These are phyloP conservation scores for Ganoderma multipileum DNA, from an alignment of 1,284 basidiomycete species.

Conservation along the genomic window DNA sequence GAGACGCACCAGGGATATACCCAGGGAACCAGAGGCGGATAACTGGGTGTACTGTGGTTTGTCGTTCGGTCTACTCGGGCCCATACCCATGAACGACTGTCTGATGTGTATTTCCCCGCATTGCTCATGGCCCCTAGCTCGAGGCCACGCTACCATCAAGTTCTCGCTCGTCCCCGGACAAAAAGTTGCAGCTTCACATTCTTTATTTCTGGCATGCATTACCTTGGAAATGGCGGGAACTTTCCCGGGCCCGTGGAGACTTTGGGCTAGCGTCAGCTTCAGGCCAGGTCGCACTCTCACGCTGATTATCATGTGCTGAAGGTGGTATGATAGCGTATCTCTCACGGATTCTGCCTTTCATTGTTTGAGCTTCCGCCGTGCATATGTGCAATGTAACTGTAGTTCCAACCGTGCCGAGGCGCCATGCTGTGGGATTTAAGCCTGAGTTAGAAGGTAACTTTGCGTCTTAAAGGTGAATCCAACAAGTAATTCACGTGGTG, in stretches of 20 bases:
- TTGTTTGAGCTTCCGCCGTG: no score
- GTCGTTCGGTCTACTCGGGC: slow-evolving; percentile 2
- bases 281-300: neutral
- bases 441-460: no score
- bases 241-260: neutral
- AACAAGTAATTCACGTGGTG: no score
- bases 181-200: neutral
- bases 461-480: no score
- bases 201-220: neutral
- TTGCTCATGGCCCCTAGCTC: neutral
- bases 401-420: no score
- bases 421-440: no score
- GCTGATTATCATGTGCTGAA: neutral
- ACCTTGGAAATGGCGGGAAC: slow-evolving; percentile 8
- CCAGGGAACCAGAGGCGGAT: no score
- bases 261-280: neutral
- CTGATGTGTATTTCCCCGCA: neutral
- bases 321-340: no score
- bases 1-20: no score
- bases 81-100: neutral
- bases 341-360: no score
- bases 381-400: no score
- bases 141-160: neutral
- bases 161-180: neutral
- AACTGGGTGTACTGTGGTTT: slow-evolving; percentile 1